phyloP scores from a whole-genome alignment of 495 filamentous ascomycete species.

The Chaetomium cochliodes region DNA sequence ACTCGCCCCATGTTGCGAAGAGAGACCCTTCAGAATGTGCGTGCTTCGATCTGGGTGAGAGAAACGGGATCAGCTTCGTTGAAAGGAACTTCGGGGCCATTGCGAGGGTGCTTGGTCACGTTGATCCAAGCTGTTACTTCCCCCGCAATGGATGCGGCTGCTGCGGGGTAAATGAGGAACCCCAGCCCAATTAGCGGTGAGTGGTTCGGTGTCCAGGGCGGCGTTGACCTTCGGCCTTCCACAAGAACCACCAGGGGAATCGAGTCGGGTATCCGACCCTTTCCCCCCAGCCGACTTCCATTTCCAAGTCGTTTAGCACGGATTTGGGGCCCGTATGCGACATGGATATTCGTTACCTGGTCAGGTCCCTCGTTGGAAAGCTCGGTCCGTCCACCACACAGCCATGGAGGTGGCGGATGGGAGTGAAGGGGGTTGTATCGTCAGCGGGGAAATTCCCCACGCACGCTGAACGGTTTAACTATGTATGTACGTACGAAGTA shows the following conservation, averaged over 20 bases:
- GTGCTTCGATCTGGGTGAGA: too few relatives aligned
- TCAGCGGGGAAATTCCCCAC: background rate
- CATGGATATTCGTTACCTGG: background rate
- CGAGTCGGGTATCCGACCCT: background rate
- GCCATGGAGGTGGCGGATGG: too few relatives aligned
- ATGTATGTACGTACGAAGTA: too few relatives aligned
- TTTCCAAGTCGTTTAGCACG: background rate
- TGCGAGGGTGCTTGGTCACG: too few relatives aligned
- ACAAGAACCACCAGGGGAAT: too few relatives aligned
- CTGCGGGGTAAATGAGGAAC: background rate
- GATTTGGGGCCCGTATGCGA: background rate
- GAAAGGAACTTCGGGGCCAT: too few relatives aligned
- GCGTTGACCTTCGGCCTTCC: background rate
- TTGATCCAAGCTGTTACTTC: background rate
- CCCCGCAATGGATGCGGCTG: background rate
- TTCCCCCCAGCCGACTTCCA: background rate
- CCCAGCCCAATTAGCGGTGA: constrained; percentile 3
- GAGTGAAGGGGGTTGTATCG: background rate
- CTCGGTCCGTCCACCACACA: too few relatives aligned
- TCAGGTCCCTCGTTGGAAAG: too few relatives aligned
- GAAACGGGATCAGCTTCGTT: too few relatives aligned
- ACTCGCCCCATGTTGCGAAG: too few relatives aligned
- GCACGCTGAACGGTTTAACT: background rate
- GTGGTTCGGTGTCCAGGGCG: background rate
- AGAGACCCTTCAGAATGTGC: too few relatives aligned